Percentiles rank a stretch among this genome's conserved stretches.
phyloP scores from a whole-genome alignment of 805 yeast species.

The Ogataea philodendri region DNA sequence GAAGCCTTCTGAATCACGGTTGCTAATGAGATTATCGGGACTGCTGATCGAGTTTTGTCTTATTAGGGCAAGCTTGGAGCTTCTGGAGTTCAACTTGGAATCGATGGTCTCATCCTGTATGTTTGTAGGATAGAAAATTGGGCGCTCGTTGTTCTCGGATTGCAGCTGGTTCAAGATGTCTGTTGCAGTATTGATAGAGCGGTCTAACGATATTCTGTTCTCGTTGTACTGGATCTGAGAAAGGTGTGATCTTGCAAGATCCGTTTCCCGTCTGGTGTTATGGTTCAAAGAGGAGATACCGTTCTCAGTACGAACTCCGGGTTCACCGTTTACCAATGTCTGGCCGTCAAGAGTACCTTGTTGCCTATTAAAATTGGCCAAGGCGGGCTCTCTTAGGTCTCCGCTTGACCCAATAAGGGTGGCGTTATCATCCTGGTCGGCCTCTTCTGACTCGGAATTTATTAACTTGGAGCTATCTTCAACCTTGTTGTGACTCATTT shows the following conservation, averaged over 20 bases:
- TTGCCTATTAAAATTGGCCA: constrained; percentile 23
- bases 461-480: constrained; percentile 1
- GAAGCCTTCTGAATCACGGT: constrained; percentile 28
- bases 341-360: constrained; percentile 29
- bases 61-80: constrained; percentile 53
- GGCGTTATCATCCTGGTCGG: constrained; percentile 24
- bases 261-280: constrained; percentile 27
- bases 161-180: constrained; percentile 51
- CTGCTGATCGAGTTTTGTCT: constrained; percentile 37
- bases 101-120: constrained; percentile 32
- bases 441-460: not conserved
- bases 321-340: constrained; percentile 29
- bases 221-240: constrained; percentile 77
- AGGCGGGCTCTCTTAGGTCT: constrained; percentile 16
- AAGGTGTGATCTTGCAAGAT: constrained; percentile 44
- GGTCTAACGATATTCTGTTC: constrained; percentile 60
- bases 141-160: constrained; percentile 56
- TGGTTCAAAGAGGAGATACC: constrained; percentile 16
- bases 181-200: constrained; percentile 54
- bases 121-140: constrained; percentile 60
- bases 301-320: constrained; percentile 5
- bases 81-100: constrained; percentile 44
- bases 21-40: constrained; percentile 16
- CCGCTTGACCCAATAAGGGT: constrained; percentile 18
- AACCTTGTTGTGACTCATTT: constrained; percentile 8